Conservation (phyloP, 306 rosid species). For the Canavalia ensiformis region DNA sequence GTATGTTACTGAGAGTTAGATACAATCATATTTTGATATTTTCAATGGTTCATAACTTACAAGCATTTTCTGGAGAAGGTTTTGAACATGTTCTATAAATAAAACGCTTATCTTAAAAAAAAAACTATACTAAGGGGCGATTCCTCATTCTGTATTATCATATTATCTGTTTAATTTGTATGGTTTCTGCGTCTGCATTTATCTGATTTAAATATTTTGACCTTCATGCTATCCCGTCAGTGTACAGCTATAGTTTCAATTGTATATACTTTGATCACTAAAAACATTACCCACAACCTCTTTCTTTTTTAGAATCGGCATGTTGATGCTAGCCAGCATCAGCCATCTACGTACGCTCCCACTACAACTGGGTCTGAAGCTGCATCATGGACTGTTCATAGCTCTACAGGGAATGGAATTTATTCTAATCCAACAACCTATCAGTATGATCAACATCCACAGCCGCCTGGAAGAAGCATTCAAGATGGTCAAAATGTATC, state of each 20-base stretch:
- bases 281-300: slow-evolving; percentile 17
- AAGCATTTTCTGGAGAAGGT: slow-evolving; percentile 14
- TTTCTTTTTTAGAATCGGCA: slow-evolving; percentile 64
- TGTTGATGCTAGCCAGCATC: slow-evolving; percentile 69
- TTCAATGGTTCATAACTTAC: slow-evolving; percentile 9
- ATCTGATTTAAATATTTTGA: slow-evolving; percentile 36
- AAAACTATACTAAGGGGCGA: background rate
- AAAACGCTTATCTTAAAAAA: background rate
- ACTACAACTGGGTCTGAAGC: slow-evolving; percentile 71
- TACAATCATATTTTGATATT: slow-evolving; percentile 6
- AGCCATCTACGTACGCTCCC: slow-evolving; percentile 60
- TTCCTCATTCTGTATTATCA: background rate
- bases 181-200: slow-evolving; percentile 14
- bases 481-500: slow-evolving; percentile 73
- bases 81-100: background rate
- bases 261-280: slow-evolving; percentile 7
- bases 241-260: slow-evolving; percentile 1
- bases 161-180: background rate
- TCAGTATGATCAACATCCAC: slow-evolving; percentile 77
- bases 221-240: slow-evolving; percentile 5
- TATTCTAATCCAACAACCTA: slow-evolving; percentile 70
- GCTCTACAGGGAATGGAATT: slow-evolving; percentile 71
- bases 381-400: slow-evolving; percentile 69
- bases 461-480: slow-evolving; percentile 70
- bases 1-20: slow-evolving; percentile 21